Evolutionary conservation across 192 early-diverging fungal genomes (phyloP), one percentile per base, ranked within the genome.

Genomic region (Mortierella alpina): DNA sequence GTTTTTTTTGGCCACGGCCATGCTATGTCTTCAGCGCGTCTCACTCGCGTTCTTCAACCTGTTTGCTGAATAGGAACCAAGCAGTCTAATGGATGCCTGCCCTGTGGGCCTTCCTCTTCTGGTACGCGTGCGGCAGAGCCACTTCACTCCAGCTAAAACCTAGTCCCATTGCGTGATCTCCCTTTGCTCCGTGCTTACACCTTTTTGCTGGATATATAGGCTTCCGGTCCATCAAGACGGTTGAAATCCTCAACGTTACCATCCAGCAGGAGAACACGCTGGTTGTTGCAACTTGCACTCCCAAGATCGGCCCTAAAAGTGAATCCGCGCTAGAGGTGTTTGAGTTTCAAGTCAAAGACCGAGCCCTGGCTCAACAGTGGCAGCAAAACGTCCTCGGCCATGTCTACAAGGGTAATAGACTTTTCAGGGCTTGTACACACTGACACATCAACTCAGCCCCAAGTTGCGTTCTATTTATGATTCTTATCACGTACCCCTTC

Each of bases 371-470:
- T 8, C 7, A 45, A 15, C 70, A 72, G 22, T 80, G 77, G 77
- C 70, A 57, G n/a, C 10, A 44, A 48, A 68, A 80, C 44, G 77
- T 80, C 53, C 77, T 80, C 18, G 18, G 14, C 20, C 77, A 80
- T 53, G 77, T 80, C 20, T 80, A 80, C 61, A 80, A 80, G 53
- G 77, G 77, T 80, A 79, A 2, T 41, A 20, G 15, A 20, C 15
- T 22, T 20, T 57, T 22, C 10, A 18, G 14, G n/a, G n/a, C 7
- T 20, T 56, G 18, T 23, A 56, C 49, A 17, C 4, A 14, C 17
- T 50, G 10, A 17, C 49, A 50, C 12, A 17, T 17, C 12, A 4
- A 50, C 49, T 50, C 17, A 50, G 49, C 17, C 17, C 12, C 2
- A 11, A 4, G 1, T 50, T 50, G 4, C 10, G 4, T 20, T 4